These are phyloP conservation scores for Aspergillus novofumigatus DNA, from an alignment of 2,329 filamentous ascomycete species.

Conservation along the genomic window DNA sequence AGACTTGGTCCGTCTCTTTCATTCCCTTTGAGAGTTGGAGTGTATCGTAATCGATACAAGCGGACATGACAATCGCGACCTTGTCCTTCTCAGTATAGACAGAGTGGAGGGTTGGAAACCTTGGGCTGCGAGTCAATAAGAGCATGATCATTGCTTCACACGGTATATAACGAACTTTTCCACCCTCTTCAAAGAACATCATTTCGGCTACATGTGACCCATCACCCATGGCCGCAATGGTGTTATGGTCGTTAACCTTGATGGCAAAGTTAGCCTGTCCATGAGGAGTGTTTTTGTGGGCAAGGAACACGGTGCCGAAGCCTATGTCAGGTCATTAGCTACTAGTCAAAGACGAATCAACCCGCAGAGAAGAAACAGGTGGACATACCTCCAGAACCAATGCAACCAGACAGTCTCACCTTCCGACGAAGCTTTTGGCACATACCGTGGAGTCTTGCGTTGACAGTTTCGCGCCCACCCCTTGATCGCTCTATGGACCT, in stretches of 20 bases:
- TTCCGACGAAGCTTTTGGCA: not conserved
- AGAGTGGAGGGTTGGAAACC: conserved; percentile 26
- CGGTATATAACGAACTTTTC: conserved; percentile 17
- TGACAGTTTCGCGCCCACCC: not conserved
- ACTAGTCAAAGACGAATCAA: not conserved
- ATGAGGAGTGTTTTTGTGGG: not conserved
- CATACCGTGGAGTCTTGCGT: not conserved
- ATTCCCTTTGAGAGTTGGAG: not conserved
- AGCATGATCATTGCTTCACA: conserved; percentile 24
- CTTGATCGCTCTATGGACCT: not conserved
- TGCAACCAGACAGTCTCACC: not conserved
- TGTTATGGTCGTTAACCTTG: not conserved
- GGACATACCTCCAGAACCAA: not conserved
- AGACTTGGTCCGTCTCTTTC: conserved; percentile 1
- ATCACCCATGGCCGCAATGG: not conserved
- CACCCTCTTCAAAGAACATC: not conserved
- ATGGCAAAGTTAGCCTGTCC: not conserved
- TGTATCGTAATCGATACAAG: conserved; percentile 16
- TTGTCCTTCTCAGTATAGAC: conserved; percentile 23
- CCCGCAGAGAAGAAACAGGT: not conserved
- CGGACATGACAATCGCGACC: conserved; percentile 26
- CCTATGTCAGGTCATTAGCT: not conserved
- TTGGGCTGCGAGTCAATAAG: conserved; percentile 18
- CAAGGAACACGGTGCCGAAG: not conserved
- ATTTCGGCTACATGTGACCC: not conserved